Percentiles rank a stretch among this genome's conserved stretches.
Evolutionary conservation across 306 rosid species (phyloP).

Genomic region (Quillaja saponaria): DNA sequence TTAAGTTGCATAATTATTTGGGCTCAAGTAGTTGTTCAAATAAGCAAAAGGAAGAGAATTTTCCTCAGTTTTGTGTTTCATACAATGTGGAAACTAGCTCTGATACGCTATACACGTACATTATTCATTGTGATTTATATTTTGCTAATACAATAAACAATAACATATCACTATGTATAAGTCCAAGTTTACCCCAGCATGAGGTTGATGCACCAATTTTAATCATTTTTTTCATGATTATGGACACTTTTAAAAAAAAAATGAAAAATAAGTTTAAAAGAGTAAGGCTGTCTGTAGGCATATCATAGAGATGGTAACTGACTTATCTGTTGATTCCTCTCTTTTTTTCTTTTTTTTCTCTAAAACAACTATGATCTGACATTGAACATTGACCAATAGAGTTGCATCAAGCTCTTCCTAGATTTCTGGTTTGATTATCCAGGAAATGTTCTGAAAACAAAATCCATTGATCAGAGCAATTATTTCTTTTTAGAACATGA

Average conservation of each 20-base stretch:
- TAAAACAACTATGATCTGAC: not conserved
- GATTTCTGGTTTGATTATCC: not conserved
- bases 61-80: not conserved
- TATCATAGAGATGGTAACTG: not conserved
- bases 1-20: not conserved
- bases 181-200: not conserved
- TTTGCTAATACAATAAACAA: not conserved
- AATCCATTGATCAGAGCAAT: not conserved
- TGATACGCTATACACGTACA: not conserved
- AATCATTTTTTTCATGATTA: not conserved
- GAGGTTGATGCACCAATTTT: not conserved
- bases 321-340: not conserved
- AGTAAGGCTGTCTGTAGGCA: conserved; percentile 5
- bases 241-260: conserved; percentile 5
- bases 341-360: not conserved
- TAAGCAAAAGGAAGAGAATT: not conserved
- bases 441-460: not conserved
- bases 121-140: not conserved
- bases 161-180: not conserved
- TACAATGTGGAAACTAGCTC: conserved; percentile 4
- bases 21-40: not conserved
- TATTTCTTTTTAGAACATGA: not conserved
- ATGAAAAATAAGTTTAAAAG: not conserved
- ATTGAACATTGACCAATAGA: not conserved
- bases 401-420: not conserved